Percentiles rank a stretch among this genome's conserved stretches.
Conservation (phyloP, 768 basidiomycete genomes). For the Suillus decipiens region DNA sequence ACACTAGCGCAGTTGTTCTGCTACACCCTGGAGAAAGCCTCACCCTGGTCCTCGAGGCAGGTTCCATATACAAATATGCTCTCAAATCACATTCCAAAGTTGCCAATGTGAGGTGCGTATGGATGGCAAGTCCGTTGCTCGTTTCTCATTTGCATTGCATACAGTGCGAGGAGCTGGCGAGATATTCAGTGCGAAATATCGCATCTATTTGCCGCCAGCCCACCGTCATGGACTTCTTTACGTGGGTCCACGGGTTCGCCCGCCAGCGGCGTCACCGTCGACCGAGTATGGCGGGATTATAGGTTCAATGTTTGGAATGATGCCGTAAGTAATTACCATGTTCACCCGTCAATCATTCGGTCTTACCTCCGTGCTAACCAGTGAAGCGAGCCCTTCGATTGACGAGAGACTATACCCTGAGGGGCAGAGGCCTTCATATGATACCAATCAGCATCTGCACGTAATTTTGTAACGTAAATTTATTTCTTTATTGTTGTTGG, state of each 20-base stretch:
- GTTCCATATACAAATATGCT: conserved; percentile 67
- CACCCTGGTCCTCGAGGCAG: conserved; percentile 69
- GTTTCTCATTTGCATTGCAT: conserved; percentile 7
- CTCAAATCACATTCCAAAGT: conserved; percentile 66
- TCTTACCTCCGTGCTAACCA: conserved; percentile 22
- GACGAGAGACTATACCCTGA: conserved; percentile 25
- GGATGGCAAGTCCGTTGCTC: conserved; percentile 4
- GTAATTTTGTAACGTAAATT: conserved; percentile 34
- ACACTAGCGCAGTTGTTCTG: conserved; percentile 52
- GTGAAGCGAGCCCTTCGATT: conserved; percentile 7
- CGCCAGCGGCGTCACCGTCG: conserved; percentile 59
- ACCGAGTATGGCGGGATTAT: conserved; percentile 68
- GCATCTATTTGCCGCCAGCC: conserved; percentile 51
- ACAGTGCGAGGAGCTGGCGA: conserved; percentile 66
- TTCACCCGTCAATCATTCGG: conserved; percentile 2
- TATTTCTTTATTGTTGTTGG: conserved; percentile 23
- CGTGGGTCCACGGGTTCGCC: conserved; percentile 38
- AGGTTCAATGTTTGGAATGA: conserved; percentile 66
- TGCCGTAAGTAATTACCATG: conserved; percentile 31
- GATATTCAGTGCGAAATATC: conserved; percentile 64
- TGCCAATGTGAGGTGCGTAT: conserved; percentile 65
- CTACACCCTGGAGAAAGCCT: conserved; percentile 64
- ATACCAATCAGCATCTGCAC: conserved; percentile 24
- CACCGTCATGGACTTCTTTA: conserved; percentile 30
- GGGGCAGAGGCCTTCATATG: conserved; percentile 25